phyloP scores from a whole-genome alignment of 495 filamentous ascomycete genomes.

The Penicillium cataractarum region DNA sequence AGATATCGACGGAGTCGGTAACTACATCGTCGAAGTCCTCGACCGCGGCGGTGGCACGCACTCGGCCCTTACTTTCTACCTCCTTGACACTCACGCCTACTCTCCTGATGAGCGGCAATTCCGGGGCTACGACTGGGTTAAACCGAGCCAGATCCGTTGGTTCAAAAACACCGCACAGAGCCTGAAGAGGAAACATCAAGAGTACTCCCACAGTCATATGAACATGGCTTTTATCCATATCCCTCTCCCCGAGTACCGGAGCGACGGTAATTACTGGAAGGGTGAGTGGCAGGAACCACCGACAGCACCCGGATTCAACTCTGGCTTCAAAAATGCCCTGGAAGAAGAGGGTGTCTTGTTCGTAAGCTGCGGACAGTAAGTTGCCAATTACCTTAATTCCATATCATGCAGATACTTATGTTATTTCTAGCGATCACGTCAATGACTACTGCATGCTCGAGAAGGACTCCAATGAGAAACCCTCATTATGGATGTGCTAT shows the following conservation, averaged over 20 bases:
- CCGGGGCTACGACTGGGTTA: conserved; percentile 94
- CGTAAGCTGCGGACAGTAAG: conserved; percentile 89
- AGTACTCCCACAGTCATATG: conserved; percentile 91
- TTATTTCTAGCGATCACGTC: conserved; percentile 74
- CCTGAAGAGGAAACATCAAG: conserved; percentile 69
- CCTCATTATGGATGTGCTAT: conserved; percentile 98
- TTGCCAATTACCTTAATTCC: conserved; percentile 34
- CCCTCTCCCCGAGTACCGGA: conserved; percentile 84
- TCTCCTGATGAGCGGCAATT: conserved; percentile 87
- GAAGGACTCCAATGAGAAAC: conserved; percentile 50
- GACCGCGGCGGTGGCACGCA: conserved; percentile 77
- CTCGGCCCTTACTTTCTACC: conserved; percentile 88
- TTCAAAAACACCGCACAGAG: conserved; percentile 75
- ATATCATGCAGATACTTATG: not conserved
- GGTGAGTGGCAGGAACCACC: conserved; percentile 74
- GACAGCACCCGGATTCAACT: conserved; percentile 87
- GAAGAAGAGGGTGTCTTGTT: conserved; percentile 81
- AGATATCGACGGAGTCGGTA: conserved; percentile 86
- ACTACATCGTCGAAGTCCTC: conserved; percentile 91
- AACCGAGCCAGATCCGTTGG: conserved; percentile 91
- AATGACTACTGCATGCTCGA: conserved; percentile 91
- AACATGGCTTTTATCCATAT: conserved; percentile 98
- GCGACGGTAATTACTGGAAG: conserved; percentile 51
- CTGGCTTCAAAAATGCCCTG: conserved; percentile 82
- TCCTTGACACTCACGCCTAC: conserved; percentile 92